These are phyloP conservation scores for Hygrophoropsis aurantiaca DNA, from an alignment of 768 basidiomycete species.

Conservation along the genomic window DNA sequence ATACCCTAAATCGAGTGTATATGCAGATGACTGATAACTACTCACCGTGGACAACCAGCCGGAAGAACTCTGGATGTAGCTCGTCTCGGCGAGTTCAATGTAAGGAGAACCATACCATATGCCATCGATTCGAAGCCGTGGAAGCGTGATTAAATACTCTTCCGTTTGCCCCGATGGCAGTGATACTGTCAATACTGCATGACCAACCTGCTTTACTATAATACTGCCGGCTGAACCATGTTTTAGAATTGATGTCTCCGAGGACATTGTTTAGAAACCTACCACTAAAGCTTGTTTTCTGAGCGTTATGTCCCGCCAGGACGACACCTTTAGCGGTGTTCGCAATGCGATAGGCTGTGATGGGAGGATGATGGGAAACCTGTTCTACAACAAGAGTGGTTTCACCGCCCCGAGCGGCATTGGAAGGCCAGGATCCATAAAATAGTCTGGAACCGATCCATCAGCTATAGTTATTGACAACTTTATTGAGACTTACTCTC, in stretches of 20 bases:
- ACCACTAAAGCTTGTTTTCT: slow-evolving; percentile 93
- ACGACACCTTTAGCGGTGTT: slow-evolving; percentile 75
- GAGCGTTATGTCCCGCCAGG: slow-evolving; percentile 86
- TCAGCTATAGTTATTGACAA: neutral
- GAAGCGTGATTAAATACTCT: slow-evolving; percentile 89
- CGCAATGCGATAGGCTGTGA: slow-evolving; percentile 85
- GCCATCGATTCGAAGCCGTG: slow-evolving; percentile 89
- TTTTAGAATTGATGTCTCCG: slow-evolving; percentile 2
- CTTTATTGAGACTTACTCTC: slow-evolving; percentile 63
- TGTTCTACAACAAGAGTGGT: slow-evolving; percentile 89
- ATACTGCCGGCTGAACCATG: slow-evolving; percentile 56
- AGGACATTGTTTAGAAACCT: slow-evolving; percentile 14
- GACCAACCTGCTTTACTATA: slow-evolving; percentile 93
- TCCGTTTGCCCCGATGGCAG: slow-evolving; percentile 56
- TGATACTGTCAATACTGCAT: slow-evolving; percentile 77
- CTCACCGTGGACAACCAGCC: slow-evolving; percentile 57
- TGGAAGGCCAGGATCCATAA: slow-evolving; percentile 85
- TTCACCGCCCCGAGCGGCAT: slow-evolving; percentile 63
- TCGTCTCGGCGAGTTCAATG: slow-evolving; percentile 85
- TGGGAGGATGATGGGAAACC: slow-evolving; percentile 93
- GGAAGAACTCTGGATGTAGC: slow-evolving; percentile 70
- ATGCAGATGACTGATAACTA: neutral
- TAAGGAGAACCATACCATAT: slow-evolving; percentile 90
- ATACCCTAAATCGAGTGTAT: slow-evolving; percentile 30
- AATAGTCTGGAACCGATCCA: slow-evolving; percentile 55